Evolutionary conservation across 2,329 filamentous ascomycete genomes (phyloP).

Genomic region (Dryadomyces quercivorus): DNA sequence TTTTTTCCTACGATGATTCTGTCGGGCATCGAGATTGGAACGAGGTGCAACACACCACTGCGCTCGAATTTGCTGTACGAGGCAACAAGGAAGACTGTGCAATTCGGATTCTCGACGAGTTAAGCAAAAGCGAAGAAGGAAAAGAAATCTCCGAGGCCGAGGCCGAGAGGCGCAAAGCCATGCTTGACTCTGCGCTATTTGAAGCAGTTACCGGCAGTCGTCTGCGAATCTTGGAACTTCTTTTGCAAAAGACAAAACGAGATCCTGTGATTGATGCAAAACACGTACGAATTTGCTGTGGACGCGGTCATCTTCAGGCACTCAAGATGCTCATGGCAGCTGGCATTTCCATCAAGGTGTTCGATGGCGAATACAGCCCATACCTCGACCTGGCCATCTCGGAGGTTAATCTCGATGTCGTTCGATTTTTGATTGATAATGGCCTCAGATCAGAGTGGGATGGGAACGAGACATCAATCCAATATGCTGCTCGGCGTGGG

Average conservation of each 20-base stretch:
- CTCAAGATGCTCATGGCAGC: neutral
- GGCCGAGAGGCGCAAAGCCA: neutral
- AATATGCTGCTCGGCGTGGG: constrained; percentile 1
- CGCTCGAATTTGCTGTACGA: neutral
- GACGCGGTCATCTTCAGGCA: neutral
- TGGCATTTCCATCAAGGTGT: neutral
- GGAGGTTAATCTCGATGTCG: neutral
- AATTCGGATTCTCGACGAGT: neutral
- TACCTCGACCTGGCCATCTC: constrained; percentile 2
- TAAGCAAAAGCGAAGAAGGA: neutral
- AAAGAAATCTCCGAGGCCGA: neutral
- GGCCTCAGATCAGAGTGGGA: constrained; percentile 3
- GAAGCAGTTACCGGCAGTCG: neutral
- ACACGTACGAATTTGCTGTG: neutral
- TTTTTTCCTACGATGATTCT: neutral
- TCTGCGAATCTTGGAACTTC: neutral
- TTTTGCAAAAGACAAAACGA: neutral
- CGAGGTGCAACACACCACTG: neutral
- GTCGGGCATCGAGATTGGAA: neutral
- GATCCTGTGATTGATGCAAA: neutral
- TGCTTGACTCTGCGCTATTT: neutral
- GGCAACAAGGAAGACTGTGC: neutral
- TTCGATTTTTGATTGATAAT: neutral
- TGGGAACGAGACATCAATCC: constrained; percentile 5
- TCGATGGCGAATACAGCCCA: neutral